Evolutionary conservation across 2,329 filamentous ascomycete species (phyloP).

Genomic region (Chaetothyriales sp.): DNA sequence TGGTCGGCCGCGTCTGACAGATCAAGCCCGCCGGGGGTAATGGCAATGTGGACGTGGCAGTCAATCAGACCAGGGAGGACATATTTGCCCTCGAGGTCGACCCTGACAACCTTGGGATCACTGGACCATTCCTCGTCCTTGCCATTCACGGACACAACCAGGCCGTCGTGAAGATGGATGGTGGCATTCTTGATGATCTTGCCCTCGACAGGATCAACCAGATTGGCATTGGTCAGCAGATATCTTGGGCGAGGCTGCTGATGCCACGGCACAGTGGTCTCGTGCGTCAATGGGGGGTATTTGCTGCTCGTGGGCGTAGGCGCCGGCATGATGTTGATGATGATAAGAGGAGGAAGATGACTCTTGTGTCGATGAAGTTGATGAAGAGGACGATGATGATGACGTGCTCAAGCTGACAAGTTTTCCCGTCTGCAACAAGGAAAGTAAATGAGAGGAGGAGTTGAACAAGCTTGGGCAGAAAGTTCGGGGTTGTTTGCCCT

Average conservation of each 20-base stretch:
- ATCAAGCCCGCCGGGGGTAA: conserved; percentile 28
- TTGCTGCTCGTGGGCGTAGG: no score
- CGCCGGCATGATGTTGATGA: no score
- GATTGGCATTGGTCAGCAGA: conserved; percentile 30
- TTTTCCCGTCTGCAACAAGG: no score
- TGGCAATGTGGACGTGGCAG: conserved; percentile 35
- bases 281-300: no score
- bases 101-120: conserved; percentile 14
- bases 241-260: conserved; percentile 13
- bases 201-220: conserved; percentile 29
- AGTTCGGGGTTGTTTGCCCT: no score
- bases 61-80: conserved; percentile 39
- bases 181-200: conserved; percentile 17
- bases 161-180: conserved; percentile 24
- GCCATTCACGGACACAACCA: conserved; percentile 19
- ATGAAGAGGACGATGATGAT: no score
- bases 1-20: conserved; percentile 24
- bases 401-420: no score
- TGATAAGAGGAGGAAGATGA: no score
- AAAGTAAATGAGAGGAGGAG: no score
- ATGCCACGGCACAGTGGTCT: conserved; percentile 15
- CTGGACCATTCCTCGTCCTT: neutral
- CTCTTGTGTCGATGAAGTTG: no score
- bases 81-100: conserved; percentile 32
- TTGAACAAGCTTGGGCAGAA: no score